Percentiles rank a stretch among this genome's conserved stretches.
These are phyloP conservation scores for Vaccinium macrocarpon DNA, from an alignment of 148 eudicot genomes.

Conservation along the genomic window DNA sequence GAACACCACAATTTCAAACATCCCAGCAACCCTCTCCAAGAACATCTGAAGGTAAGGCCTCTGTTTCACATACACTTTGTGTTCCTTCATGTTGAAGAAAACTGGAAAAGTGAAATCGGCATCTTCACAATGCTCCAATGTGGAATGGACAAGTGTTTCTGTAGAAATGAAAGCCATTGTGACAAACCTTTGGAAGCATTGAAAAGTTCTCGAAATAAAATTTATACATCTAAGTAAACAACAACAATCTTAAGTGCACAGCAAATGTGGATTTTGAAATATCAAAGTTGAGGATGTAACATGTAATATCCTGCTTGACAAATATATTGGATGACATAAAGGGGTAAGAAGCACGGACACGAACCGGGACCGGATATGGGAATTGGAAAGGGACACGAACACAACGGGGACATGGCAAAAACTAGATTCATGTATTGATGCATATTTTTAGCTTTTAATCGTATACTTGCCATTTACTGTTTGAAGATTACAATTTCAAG, in stretches of 20 bases:
- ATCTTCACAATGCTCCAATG: conserved; percentile 76
- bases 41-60: conserved; percentile 83
- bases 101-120: conserved; percentile 87
- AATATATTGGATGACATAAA: background rate
- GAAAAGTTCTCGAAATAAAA: background rate
- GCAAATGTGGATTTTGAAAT: background rate
- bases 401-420: background rate
- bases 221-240: background rate
- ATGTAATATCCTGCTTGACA: background rate
- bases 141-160: conserved; percentile 97
- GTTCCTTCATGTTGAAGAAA: conserved; percentile 76
- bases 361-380: background rate
- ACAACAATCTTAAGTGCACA: background rate
- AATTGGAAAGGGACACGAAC: background rate
- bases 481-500: background rate
- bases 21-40: conserved; percentile 76
- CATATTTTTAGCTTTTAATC: background rate
- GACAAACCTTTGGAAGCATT: conserved; percentile 9
- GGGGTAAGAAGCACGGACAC: background rate
- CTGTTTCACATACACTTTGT: conserved; percentile 75
- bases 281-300: background rate
- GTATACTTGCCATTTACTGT: background rate
- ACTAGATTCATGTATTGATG: background rate
- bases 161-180: conserved; percentile 22
- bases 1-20: conserved; percentile 88